phyloP scores from a whole-genome alignment of 2,329 filamentous ascomycete genomes.

The Tolypocladium pustulatum region DNA sequence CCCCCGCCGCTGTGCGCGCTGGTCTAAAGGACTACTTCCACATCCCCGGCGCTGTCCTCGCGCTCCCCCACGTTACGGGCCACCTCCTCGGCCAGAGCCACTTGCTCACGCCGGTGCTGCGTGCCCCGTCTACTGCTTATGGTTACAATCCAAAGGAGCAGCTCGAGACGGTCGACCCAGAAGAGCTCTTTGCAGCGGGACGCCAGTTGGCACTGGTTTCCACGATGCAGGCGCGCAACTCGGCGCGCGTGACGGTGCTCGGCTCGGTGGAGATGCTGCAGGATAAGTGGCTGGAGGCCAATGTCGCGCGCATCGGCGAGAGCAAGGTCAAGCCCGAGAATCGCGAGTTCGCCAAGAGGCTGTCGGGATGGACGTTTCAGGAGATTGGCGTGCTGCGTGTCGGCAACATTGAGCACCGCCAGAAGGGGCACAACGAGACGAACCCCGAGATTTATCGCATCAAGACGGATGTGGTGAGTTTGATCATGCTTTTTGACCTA shows the following conservation, averaged over 20 bases:
- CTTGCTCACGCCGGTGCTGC: conserved; percentile 70
- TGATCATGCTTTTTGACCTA: background rate
- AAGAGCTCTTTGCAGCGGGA: conserved; percentile 79
- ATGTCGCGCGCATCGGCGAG: conserved; percentile 52
- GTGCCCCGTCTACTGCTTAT: conserved; percentile 78
- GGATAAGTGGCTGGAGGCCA: conserved; percentile 79
- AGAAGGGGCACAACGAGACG: conserved; percentile 42
- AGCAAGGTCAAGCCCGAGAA: conserved; percentile 59
- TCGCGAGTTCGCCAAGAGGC: conserved; percentile 70
- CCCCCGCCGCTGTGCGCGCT: conserved; percentile 52
- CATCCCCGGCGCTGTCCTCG: conserved; percentile 46
- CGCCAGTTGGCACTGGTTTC: conserved; percentile 78
- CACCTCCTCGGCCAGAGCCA: conserved; percentile 72
- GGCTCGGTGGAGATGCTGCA: conserved; percentile 81
- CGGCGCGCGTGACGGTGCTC: conserved; percentile 75
- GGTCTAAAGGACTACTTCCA: conserved; percentile 71
- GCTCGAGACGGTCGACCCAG: conserved; percentile 46
- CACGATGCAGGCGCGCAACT: conserved; percentile 83
- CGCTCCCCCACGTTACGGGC: conserved; percentile 72
- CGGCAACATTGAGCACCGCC: conserved; percentile 70
- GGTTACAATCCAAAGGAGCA: conserved; percentile 92
- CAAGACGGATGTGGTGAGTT: conserved; percentile 90
- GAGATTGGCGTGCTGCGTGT: conserved; percentile 84
- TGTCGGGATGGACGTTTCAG: conserved; percentile 95
- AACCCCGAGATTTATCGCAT: conserved; percentile 90